Percentiles rank a stretch among this genome's conserved stretches.
Evolutionary conservation across 169 alveolate species (phyloP).

Genomic region (Cystoisospora suis): DNA sequence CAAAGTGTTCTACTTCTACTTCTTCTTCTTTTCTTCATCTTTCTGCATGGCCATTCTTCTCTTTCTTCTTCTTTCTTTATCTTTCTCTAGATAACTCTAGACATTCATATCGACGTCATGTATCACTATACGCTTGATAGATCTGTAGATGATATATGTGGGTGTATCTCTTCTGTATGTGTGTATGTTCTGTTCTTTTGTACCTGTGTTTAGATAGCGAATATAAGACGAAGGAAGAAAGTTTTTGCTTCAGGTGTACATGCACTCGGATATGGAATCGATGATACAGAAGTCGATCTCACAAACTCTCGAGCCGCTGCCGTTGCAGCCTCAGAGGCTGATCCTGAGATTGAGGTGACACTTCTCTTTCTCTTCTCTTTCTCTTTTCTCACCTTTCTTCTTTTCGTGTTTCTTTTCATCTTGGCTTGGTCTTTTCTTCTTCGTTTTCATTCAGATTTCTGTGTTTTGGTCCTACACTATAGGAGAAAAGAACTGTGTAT

Average conservation of each 20-base stretch:
- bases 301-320: conserved; percentile 17
- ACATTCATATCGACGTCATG: too few species aligned
- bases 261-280: neutral
- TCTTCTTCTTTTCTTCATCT: neutral
- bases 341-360: conserved; percentile 24
- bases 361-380: neutral
- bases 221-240: conserved; percentile 19
- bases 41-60: neutral
- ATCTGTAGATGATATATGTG: too few species aligned
- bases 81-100: neutral
- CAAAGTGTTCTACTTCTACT: too few species aligned
- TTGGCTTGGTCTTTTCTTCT: neutral
- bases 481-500: too few species aligned
- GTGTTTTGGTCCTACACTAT: too few species aligned
- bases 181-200: too few species aligned
- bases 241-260: neutral
- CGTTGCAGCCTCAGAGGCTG: conserved; percentile 35
- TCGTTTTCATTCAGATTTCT: neutral
- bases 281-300: neutral
- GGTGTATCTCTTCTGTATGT: too few species aligned
- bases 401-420: neutral
- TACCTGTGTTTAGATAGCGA: conserved; percentile 8
- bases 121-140: too few species aligned
- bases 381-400: neutral
- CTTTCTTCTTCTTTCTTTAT: neutral